These are phyloP conservation scores for Cyanidiococcus yangmingshanensis DNA, from an alignment of 23 red algal species.

Conservation along the genomic window DNA sequence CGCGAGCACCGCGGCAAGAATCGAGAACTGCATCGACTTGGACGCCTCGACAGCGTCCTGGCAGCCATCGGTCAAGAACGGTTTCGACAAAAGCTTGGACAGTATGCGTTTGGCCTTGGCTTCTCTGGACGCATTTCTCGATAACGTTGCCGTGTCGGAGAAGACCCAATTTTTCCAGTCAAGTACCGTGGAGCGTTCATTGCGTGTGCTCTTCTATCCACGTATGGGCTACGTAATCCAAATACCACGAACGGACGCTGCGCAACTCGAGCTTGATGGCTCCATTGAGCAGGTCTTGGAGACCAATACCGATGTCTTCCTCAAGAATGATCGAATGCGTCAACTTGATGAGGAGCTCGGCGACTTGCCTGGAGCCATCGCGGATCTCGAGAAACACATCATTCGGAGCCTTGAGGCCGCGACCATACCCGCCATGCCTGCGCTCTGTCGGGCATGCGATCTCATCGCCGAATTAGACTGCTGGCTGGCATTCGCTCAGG, in stretches of 20 bases:
- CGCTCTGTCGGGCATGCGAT: background rate
- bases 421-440: conserved; percentile 8
- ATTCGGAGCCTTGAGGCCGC: conserved; percentile 1
- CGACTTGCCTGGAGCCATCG: conserved; percentile 10
- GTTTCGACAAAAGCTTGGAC: conserved; percentile 8
- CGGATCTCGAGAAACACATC: conserved; percentile 20
- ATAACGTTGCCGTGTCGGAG: background rate
- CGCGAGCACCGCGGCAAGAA: background rate
- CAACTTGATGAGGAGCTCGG: conserved; percentile 34
- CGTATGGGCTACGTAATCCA: conserved; percentile 19
- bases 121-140: conserved; percentile 18
- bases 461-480: conserved; percentile 23
- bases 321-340: conserved; percentile 19
- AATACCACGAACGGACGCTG: background rate
- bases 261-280: background rate
- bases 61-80: background rate
- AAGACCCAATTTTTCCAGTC: background rate
- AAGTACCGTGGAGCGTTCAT: background rate
- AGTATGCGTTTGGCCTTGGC: background rate
- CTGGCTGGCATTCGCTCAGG: conserved; percentile 1
- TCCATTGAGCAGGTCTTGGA: conserved; percentile 23
- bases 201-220: background rate
- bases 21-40: background rate
- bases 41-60: background rate
- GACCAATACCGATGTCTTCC: conserved; percentile 4